Percentiles rank a stretch among this genome's conserved stretches.
These are phyloP conservation scores for Periconia digitata DNA, from an alignment of 2,329 filamentous ascomycete genomes.

Conservation along the genomic window DNA sequence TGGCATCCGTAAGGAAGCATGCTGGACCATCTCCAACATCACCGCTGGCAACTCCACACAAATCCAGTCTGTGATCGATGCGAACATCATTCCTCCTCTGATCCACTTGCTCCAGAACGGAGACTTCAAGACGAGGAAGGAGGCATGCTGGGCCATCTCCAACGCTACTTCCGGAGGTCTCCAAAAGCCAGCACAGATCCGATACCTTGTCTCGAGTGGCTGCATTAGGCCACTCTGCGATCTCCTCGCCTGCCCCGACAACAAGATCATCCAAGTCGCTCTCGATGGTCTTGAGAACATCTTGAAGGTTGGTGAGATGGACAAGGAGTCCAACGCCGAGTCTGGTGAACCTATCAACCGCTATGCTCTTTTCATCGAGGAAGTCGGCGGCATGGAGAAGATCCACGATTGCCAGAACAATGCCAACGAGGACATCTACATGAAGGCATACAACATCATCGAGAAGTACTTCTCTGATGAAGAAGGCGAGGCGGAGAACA, in stretches of 20 bases:
- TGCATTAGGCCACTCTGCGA: constrained; percentile 98
- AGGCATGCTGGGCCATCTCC: constrained; percentile 99
- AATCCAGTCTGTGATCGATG: constrained; percentile 95
- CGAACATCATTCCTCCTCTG: constrained; percentile 92
- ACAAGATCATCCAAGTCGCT: constrained; percentile 99
- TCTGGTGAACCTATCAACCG: constrained; percentile 78
- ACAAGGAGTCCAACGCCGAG: constrained; percentile 82
- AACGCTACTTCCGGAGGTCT: constrained; percentile 97
- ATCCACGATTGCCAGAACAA: constrained; percentile 99
- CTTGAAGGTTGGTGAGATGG: constrained; percentile 97
- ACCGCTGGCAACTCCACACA: constrained; percentile 97
- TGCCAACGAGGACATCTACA: constrained; percentile 99
- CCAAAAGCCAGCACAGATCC: constrained; percentile 98
- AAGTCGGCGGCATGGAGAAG: constrained; percentile 99
- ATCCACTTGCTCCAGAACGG: constrained; percentile 96
- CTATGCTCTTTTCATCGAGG: constrained; percentile 97
- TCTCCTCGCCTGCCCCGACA: constrained; percentile 91
- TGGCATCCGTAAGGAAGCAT: constrained; percentile 97
- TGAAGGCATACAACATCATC: constrained; percentile 99
- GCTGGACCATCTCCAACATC: constrained; percentile 99
- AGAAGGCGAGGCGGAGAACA: constrained; percentile 75
- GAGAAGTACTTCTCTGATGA: constrained; percentile 99
- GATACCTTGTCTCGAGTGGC: constrained; percentile 88
- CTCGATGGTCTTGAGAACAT: constrained; percentile 98
- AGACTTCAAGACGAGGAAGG: constrained; percentile 98